Conservation (phyloP, 352 stramenopile genomes). For the Globisporangium abappressorium region DNA sequence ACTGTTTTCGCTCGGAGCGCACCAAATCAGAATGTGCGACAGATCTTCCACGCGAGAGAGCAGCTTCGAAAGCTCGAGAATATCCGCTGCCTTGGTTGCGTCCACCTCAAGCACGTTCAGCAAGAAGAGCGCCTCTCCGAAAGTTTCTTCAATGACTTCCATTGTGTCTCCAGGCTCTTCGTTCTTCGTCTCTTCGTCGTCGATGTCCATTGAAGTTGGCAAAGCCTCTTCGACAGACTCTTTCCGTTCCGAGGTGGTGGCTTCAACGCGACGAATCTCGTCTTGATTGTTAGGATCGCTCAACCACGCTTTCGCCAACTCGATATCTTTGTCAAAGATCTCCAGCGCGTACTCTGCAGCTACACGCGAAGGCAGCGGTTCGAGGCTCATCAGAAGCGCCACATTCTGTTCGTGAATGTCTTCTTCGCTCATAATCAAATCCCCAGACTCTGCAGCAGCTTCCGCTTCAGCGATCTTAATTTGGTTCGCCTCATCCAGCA, state of each 20-base stretch:
- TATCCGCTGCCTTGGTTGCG: conserved; percentile 34
- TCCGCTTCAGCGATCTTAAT: conserved; percentile 63
- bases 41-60: conserved; percentile 95
- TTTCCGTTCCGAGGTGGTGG: conserved; percentile 9
- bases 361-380: conserved; percentile 44
- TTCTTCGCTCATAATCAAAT: conserved; percentile 53
- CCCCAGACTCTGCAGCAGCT: conserved; percentile 43
- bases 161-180: conserved; percentile 46
- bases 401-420: conserved; percentile 68
- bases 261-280: conserved; percentile 66
- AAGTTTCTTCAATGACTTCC: conserved; percentile 55
- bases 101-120: conserved; percentile 92
- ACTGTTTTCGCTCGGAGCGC: conserved; percentile 15
- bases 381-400: conserved; percentile 67
- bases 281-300: conserved; percentile 49
- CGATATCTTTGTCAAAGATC: conserved; percentile 63
- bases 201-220: conserved; percentile 33
- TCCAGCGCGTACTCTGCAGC: conserved; percentile 60
- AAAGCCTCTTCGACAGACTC: neutral
- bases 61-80: conserved; percentile 80
- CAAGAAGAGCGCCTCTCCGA: conserved; percentile 85
- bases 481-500: conserved; percentile 80
- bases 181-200: conserved; percentile 48
- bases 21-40: conserved; percentile 97
- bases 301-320: conserved; percentile 66